Conservation (phyloP, 148 eudicot species). For the Spergularia marina region DNA sequence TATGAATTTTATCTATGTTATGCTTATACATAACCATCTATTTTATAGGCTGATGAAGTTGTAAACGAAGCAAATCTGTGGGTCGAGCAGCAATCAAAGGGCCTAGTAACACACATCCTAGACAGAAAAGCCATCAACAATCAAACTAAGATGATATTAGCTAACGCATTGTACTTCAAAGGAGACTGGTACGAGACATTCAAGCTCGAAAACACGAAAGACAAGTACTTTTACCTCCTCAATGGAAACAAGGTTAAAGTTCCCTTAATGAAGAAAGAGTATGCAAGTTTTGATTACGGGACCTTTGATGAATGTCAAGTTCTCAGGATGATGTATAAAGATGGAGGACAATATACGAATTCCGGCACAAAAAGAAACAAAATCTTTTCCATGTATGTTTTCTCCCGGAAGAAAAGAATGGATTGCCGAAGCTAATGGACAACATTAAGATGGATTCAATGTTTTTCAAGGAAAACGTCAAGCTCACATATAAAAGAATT, state of each 20-base stretch:
- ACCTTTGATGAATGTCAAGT: neutral
- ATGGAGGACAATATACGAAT: no score
- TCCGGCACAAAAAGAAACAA: no score
- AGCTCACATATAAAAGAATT: no score
- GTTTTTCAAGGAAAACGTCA: no score
- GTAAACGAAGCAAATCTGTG: neutral
- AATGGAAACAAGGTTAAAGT: slow-evolving; percentile 5
- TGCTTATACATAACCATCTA: neutral
- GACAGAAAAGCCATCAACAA: neutral
- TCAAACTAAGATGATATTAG: neutral
- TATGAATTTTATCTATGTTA: neutral
- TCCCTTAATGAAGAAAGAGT: neutral
- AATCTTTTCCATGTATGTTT: no score
- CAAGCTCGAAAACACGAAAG: neutral
- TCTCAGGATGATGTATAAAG: neutral
- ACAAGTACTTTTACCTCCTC: neutral
- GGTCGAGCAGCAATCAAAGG: neutral
- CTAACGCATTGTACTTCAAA: slow-evolving; percentile 10
- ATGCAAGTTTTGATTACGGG: neutral
- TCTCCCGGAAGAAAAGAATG: no score
- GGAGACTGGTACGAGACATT: neutral
- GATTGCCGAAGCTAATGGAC: no score
- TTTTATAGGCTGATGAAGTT: neutral
- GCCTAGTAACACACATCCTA: neutral
- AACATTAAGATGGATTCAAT: no score